phyloP scores from a whole-genome alignment of 2,329 filamentous ascomycete species.

The Apiospora marii region DNA sequence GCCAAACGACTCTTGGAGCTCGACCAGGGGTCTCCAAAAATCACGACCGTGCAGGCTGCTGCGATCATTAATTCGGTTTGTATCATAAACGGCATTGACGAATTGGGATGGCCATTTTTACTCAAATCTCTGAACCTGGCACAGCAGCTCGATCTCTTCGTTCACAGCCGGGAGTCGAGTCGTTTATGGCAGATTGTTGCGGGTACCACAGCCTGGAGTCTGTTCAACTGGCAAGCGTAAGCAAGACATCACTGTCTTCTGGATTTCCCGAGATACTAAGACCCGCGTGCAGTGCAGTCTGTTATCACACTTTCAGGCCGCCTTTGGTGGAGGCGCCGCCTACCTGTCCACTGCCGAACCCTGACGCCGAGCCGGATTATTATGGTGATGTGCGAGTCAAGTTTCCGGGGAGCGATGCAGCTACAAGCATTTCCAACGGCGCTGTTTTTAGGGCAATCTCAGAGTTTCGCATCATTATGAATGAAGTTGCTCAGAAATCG shows the following conservation, averaged over 20 bases:
- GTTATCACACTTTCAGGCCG: slow-evolving; percentile 35
- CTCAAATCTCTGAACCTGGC: slow-evolving; percentile 36
- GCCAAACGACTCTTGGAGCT: slow-evolving; percentile 49
- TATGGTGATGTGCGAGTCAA: slow-evolving; percentile 48
- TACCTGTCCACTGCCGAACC: slow-evolving; percentile 40
- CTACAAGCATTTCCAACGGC: slow-evolving; percentile 37
- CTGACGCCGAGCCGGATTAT: slow-evolving; percentile 34
- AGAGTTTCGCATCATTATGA: slow-evolving; percentile 45
- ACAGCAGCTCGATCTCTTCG: slow-evolving; percentile 35
- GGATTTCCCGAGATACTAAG: slow-evolving; percentile 25
- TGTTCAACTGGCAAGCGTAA: slow-evolving; percentile 46
- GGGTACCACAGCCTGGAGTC: slow-evolving; percentile 45
- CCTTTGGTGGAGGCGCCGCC: slow-evolving; percentile 43
- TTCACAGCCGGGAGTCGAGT: slow-evolving; percentile 27
- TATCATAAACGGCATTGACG: slow-evolving; percentile 39
- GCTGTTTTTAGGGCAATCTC: slow-evolving; percentile 40
- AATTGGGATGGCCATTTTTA: slow-evolving; percentile 35
- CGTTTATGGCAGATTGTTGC: slow-evolving; percentile 32
- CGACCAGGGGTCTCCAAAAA: slow-evolving; percentile 35
- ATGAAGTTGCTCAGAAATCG: slow-evolving; percentile 37
- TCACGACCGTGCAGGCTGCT: slow-evolving; percentile 46
- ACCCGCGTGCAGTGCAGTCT: slow-evolving; percentile 27
- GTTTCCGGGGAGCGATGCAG: slow-evolving; percentile 41
- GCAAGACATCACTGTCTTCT: slow-evolving; percentile 16
- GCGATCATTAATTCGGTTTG: slow-evolving; percentile 43